Evolutionary conservation across 2,329 filamentous ascomycete genomes (phyloP).

Genomic region (Neodidymelliopsis sp.): DNA sequence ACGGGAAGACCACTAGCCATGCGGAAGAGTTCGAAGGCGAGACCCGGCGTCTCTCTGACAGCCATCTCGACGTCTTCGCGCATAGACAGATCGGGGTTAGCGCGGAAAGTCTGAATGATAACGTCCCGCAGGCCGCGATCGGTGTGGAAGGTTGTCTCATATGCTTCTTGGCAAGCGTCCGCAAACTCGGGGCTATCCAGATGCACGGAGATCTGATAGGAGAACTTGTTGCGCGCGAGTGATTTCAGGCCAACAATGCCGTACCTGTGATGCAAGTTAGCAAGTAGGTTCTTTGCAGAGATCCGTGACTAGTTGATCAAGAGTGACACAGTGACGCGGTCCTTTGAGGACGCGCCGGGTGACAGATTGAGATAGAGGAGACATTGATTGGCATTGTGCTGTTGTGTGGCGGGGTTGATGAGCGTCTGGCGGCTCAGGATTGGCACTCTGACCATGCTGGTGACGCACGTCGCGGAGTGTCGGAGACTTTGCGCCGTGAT

Average conservation of each 20-base stretch:
- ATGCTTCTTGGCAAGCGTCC: slow-evolving; percentile 58
- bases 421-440: slow-evolving; percentile 13
- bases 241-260: slow-evolving; percentile 57
- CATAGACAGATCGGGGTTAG: slow-evolving; percentile 54
- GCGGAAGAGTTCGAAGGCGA: slow-evolving; percentile 59
- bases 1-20: slow-evolving; percentile 56
- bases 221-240: slow-evolving; percentile 56
- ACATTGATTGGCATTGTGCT: slow-evolving; percentile 25
- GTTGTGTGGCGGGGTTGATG: slow-evolving; percentile 5
- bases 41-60: slow-evolving; percentile 55
- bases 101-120: slow-evolving; percentile 57
- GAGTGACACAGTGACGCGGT: slow-evolving; percentile 31
- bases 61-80: slow-evolving; percentile 56
- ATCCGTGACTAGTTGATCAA: slow-evolving; percentile 16
- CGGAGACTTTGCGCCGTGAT: slow-evolving; percentile 33
- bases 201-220: slow-evolving; percentile 54
- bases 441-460: slow-evolving; percentile 29
- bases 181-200: slow-evolving; percentile 55
- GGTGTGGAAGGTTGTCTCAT: slow-evolving; percentile 58
- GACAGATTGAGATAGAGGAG: slow-evolving; percentile 9
- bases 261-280: slow-evolving; percentile 50
- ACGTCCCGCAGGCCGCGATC: slow-evolving; percentile 59
- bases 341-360: slow-evolving; percentile 21
- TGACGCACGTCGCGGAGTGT: slow-evolving; percentile 44
- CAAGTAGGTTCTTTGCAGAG: slow-evolving; percentile 2